Base-by-base conservation (phyloP, 2,329 filamentous ascomycete species). In the Zasmidium citrigriseum region DNA sequence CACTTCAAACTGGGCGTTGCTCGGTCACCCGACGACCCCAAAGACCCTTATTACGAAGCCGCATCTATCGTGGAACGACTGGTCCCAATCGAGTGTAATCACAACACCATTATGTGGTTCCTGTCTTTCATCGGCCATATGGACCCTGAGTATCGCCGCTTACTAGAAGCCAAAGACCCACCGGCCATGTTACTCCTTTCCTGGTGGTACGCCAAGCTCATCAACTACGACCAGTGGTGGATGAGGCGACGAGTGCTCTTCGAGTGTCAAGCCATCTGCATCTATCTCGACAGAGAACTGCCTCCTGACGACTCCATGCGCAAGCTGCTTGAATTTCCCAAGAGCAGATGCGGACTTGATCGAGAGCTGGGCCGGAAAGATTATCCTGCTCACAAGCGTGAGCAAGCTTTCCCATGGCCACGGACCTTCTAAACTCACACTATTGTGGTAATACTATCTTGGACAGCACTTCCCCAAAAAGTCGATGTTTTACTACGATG, bases 171-270 rank as follows among this genome's bases (percentile, higher is more conserved):
- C 0, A 86, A 83, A 59, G 84, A 87, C 46, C 71, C 79, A 0
- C 73, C 77, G 24, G 84, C 83, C 0, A 65, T 87, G 59, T 67
- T 86, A 11, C 64, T 87, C 34, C 68, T 86, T n/a, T 76, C 79
- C 0, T 83, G 81, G 70, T 87, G 83, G 83, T 83, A 81, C 67
- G 78, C 65, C 18, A 70, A 80, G 10, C 79, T 81, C 60, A 68
- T 82, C 14, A 76, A 73, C 14, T 67, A 72, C 12, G 68, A 72
- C 22, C 66, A 72, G 10, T 85, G 82, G 83, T 85, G 80, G 78
- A 60, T 82, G 14, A 71, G 75, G 46, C 71, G 75, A 52, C 74
- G 82, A 47, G 76, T 78, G 3, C 61, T 74, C 24, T 64, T 83
- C 1, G 81, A 84, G 63, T 80, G 80, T n/a, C 73, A 76, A 47